phyloP scores from a whole-genome alignment of 345 rosid species.

The Euphorbia tirucalli region DNA sequence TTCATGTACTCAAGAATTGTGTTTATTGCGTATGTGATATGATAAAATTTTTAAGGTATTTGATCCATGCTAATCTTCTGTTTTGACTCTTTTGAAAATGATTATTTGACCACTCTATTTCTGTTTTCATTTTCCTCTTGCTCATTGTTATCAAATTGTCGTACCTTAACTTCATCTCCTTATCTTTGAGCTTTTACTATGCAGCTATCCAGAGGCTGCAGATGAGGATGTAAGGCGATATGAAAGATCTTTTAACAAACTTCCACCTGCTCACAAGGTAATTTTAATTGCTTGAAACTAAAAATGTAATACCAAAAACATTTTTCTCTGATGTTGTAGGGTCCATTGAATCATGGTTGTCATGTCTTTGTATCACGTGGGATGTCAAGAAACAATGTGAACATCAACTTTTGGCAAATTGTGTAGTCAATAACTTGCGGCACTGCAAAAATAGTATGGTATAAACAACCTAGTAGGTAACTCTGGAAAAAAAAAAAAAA shows the following conservation, averaged over 20 bases:
- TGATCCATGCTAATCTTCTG: not conserved
- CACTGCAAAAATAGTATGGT: not conserved
- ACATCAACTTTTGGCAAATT: not conserved
- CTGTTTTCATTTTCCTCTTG: not conserved
- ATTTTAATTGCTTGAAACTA: not conserved
- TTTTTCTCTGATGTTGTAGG: not conserved
- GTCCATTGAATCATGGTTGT: not conserved
- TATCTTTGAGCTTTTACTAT: not conserved
- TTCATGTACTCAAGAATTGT: not conserved
- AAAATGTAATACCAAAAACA: too few relatives aligned
- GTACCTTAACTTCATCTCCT: not conserved
- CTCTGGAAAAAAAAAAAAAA: not conserved
- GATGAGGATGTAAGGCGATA: constrained; percentile 79
- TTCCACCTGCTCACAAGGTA: constrained; percentile 77
- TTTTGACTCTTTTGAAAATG: not conserved
- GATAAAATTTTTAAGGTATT: not conserved
- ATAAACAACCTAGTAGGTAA: not conserved
- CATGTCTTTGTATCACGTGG: not conserved
- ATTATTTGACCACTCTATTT: not conserved
- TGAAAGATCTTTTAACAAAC: constrained; percentile 77
- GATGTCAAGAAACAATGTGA: not conserved
- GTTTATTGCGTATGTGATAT: not conserved
- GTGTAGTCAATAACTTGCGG: not conserved
- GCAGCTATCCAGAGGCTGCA: constrained; percentile 85
- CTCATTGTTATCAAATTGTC: not conserved